These are phyloP conservation scores for Pugionium dolabratum DNA, from an alignment of 345 rosid genomes.

Conservation along the genomic window DNA sequence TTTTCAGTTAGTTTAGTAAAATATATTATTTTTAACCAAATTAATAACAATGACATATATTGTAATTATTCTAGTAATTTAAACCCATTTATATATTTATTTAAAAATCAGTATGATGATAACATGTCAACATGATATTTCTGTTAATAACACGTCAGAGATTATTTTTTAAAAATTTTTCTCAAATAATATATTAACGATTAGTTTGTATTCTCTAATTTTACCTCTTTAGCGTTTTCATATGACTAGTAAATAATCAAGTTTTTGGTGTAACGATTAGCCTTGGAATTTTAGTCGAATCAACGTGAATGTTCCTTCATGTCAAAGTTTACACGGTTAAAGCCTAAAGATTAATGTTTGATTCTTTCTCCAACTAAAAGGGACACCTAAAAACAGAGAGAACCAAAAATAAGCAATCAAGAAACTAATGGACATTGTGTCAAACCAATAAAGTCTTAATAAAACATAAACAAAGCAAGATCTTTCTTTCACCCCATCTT, in stretches of 20 bases:
- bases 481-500: conserved; percentile 19
- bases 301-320: background rate
- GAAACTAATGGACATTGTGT: conserved; percentile 8
- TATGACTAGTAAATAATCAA: background rate
- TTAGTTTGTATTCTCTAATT: too few relatives aligned
- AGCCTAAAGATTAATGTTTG: background rate
- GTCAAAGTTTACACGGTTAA: conserved; percentile 8
- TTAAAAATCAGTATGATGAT: too few relatives aligned
- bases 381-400: conserved; percentile 30
- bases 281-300: background rate
- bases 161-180: too few relatives aligned
- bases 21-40: too few relatives aligned
- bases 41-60: too few relatives aligned
- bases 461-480: conserved; percentile 17
- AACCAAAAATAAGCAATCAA: conserved; percentile 32
- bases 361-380: conserved; percentile 18
- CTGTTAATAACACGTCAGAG: too few relatives aligned
- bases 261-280: background rate
- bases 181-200: too few relatives aligned
- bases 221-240: too few relatives aligned
- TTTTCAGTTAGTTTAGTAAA: too few relatives aligned
- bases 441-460: conserved; percentile 12
- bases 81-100: too few relatives aligned
- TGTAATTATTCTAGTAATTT: too few relatives aligned
- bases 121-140: too few relatives aligned